Conservation (phyloP, 2,329 filamentous ascomycete genomes). For the Trichoderma oligosporum region DNA sequence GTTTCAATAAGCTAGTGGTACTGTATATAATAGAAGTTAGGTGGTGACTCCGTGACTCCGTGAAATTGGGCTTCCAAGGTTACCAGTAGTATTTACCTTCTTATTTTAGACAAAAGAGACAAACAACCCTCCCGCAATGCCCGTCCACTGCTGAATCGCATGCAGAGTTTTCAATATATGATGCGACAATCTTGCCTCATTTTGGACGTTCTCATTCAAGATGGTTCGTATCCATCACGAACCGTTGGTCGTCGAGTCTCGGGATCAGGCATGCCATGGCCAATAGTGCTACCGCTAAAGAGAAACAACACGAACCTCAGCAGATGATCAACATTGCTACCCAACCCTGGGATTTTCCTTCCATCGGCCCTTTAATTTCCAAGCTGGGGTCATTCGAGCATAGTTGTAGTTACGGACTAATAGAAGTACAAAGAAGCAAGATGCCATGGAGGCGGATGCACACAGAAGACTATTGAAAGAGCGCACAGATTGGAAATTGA, state of each 20-base stretch:
- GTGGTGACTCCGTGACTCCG: no score
- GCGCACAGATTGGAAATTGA: neutral
- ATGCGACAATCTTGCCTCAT: slow-evolving; percentile 1
- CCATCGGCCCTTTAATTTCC: slow-evolving; percentile 15
- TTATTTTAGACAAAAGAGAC: neutral
- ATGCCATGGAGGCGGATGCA: neutral
- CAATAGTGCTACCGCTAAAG: neutral
- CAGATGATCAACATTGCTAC: slow-evolving; percentile 4
- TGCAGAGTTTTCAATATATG: no score
- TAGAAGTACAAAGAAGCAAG: no score
- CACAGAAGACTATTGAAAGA: neutral
- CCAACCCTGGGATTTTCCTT: neutral
- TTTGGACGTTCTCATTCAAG: neutral
- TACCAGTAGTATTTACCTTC: neutral
- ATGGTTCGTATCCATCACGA: slow-evolving; percentile 2
- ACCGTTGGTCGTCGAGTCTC: neutral
- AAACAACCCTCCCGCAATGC: neutral
- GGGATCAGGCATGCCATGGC: neutral
- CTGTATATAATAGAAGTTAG: no score
- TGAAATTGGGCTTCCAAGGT: neutral
- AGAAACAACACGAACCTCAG: neutral
- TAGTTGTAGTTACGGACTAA: neutral
- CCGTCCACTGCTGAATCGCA: slow-evolving; percentile 2
- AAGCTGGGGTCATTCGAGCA: neutral
- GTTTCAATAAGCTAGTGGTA: no score